Percentiles rank a stretch among this genome's conserved stretches.
phyloP scores from a whole-genome alignment of 345 rosid species.

The Kernera saxatilis region DNA sequence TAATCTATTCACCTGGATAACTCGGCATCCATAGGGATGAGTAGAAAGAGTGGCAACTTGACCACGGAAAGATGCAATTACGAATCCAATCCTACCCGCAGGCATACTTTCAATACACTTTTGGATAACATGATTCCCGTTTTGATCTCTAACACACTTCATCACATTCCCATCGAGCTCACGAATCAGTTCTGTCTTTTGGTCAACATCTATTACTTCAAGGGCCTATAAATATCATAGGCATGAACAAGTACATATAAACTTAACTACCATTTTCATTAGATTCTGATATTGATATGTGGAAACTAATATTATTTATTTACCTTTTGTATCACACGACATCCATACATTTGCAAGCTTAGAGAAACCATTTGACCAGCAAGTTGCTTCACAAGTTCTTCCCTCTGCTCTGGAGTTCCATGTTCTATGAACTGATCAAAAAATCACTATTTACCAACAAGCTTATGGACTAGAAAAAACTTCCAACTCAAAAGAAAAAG shows the following conservation, averaged over 20 bases:
- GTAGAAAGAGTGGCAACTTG: constrained; percentile 83
- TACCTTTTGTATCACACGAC: constrained; percentile 99
- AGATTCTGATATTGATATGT: not conserved
- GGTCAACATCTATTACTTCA: constrained; percentile 92
- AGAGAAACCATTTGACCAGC: constrained; percentile 78
- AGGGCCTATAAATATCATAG: constrained; percentile 57
- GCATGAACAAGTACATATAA: not conserved
- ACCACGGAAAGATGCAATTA: constrained; percentile 75
- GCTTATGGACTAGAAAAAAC: not conserved
- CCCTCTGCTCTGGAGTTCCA: constrained; percentile 82
- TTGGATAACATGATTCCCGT: constrained; percentile 96
- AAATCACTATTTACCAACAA: constrained; percentile 16
- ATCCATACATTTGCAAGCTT: constrained; percentile 99
- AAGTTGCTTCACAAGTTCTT: constrained; percentile 86
- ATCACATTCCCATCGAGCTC: constrained; percentile 92
- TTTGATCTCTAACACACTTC: constrained; percentile 94
- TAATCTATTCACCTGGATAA: constrained; percentile 62
- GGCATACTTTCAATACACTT: constrained; percentile 92
- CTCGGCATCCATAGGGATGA: constrained; percentile 99
- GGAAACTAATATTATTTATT: not conserved
- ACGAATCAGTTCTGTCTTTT: constrained; percentile 60
- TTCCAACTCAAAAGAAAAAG: not conserved
- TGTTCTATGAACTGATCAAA: constrained; percentile 73
- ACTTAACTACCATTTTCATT: not conserved
- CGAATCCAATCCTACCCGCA: constrained; percentile 62